Evolutionary conservation across 768 basidiomycete species (phyloP), one percentile per base, ranked within the genome.

Genomic region (Lentinula raphanica): DNA sequence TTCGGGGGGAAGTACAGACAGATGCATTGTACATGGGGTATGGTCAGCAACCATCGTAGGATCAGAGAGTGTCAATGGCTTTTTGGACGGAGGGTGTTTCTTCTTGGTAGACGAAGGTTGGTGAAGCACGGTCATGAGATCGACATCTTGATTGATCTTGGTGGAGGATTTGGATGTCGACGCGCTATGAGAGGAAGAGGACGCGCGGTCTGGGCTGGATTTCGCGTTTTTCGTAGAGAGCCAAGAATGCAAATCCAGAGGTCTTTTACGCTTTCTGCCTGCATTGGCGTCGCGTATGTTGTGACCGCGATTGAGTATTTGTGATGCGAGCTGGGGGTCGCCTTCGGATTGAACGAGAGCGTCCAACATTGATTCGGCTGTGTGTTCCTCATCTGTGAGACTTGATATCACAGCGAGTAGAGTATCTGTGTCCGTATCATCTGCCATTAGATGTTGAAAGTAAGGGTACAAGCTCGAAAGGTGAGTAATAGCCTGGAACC

Each of bases 11-110:
- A 93, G 79, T 21, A 88, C 66, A 12, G 85, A 82, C 17, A 74
- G 69, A 67, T 92, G 90, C 42, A 91, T 66, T 1, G 91, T 92
- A 60, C 88, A 91, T 0, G 92, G 87, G 0, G 83, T 87, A 66
- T 92, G 80, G 62, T 82, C 66, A 27, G 85, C 77, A 2, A 93
- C 82, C 71, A 90, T 74, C 17, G 75, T 69, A 17, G 90, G 83
- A 46, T 75, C 86, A 5, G 79, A 73, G 2, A 93, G 80, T 2
- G 75, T 79, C 28, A 92, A 69, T 5, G 90, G 90, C n/a, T 72
- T 74, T 13, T 67, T 66, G 7, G 71, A 58, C 29, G 76, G 72
- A 17, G 74, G 66, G n/a, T n/a, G n/a, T n/a, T n/a, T n/a, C n/a
- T n/a, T n/a, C n/a, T n/a, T n/a, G n/a, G n/a, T n/a, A n/a, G n/a